Percentiles rank a stretch among this genome's conserved stretches.
phyloP scores from a whole-genome alignment of 1,284 basidiomycete genomes.

The Ustanciosporium gigantosporum region DNA sequence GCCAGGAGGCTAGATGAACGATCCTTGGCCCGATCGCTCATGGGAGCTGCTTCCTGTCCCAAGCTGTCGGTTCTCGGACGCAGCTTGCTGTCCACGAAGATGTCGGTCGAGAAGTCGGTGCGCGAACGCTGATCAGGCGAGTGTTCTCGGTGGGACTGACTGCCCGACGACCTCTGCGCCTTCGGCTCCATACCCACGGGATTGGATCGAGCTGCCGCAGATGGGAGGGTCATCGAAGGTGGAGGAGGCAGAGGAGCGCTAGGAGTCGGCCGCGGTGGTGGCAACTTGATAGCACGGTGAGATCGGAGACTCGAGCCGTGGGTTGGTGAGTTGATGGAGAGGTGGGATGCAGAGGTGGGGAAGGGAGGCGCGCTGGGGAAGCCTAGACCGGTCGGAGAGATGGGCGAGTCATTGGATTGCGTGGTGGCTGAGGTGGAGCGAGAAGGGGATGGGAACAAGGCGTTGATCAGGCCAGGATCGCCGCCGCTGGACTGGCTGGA shows the following conservation, averaged over 20 bases:
- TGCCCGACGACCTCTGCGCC: neutral
- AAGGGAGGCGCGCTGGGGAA: constrained; percentile 10
- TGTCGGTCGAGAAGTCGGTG: no score
- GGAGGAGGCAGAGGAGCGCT: constrained; percentile 37
- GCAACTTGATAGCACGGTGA: constrained; percentile 16
- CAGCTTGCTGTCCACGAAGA: no score
- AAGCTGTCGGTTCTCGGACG: no score
- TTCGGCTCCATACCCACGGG: no score
- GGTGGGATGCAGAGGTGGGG: constrained; percentile 17
- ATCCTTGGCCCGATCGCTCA: no score
- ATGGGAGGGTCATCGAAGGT: constrained; percentile 10
- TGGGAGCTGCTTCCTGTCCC: no score
- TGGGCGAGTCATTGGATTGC: constrained; percentile 12
- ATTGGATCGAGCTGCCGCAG: constrained; percentile 4
- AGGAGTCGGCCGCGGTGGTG: constrained; percentile 32
- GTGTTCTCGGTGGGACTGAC: neutral
- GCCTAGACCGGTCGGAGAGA: constrained; percentile 22
- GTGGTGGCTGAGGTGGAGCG: constrained; percentile 14
- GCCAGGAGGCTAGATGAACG: no score
- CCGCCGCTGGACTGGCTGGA: constrained; percentile 18
- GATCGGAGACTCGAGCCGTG: constrained; percentile 3
- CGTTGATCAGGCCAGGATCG: constrained; percentile 2
- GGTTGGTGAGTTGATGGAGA: constrained; percentile 17
- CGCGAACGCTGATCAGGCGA: no score
- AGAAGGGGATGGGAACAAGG: constrained; percentile 14